Evolutionary conservation across 192 early-diverging fungal genomes (phyloP), one percentile per base, ranked within the genome.

Genomic region (Umbelopsis sp.): DNA sequence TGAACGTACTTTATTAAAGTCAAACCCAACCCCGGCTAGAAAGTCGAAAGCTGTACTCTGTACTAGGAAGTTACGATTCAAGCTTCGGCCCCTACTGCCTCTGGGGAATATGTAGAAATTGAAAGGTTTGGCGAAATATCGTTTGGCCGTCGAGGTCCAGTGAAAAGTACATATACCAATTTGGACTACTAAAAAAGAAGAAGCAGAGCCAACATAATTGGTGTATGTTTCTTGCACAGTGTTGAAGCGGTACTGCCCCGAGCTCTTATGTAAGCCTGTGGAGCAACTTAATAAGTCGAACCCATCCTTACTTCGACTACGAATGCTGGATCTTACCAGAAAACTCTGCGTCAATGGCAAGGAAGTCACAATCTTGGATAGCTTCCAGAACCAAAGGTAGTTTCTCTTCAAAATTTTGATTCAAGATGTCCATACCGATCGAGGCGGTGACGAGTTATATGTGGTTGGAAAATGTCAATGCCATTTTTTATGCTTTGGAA

Each of bases 81-180:
- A 73, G 22, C 51, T 80, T 45, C 70, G 30, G 5, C 81, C 64
- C 11, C 67, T 78, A 2, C 81, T 83, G 5, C 76, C 51, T 30
- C 70, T 78, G 2, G 89, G 89, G 58, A 90, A 91, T 6, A 89
- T 67, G 66, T 84, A 88, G 70, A 88, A 87, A 67, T 89, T 91
- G 85, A 90, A 91, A 4, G 90, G 80, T 49, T 83, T 79, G 50
- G 84, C 81, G 23, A 84, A 73, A 74, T 91, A 91, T 16, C 68
- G 68, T 25, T 65, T 71, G 12, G 71, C 69, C 20, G 72, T 73
- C 44, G 64, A 48, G 64, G 84, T 77, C 87, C 88, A 90, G 15
- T 70, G 79, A 73, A 91, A 91, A 1, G 82, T 81, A 46, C 84
- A 85, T 0, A 91, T 35, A 1, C 90, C 90, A 71, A 84, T 86